Evolutionary conservation across 2,329 filamentous ascomycete species (phyloP), one percentile per base, ranked within the genome.

Genomic region (Ophiognomonia clavigignenti-juglandacearum): DNA sequence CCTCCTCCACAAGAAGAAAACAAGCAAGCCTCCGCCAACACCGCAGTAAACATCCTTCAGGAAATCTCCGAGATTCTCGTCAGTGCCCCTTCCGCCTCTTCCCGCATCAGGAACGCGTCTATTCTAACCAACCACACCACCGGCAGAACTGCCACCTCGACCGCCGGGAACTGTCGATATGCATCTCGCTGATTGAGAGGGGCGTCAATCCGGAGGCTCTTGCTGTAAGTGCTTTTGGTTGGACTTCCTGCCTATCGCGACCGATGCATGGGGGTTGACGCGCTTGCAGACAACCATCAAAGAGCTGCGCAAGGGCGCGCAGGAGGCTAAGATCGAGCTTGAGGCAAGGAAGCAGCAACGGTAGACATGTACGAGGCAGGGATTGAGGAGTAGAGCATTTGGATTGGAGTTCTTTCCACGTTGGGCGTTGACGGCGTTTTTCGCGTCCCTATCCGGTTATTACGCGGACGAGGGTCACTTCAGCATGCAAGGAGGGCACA

Each of bases 111-210:
- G 20, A 11, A 27, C 18, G 26, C n/a, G 6, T 20, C 16, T 24
- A 13, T 16, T 7, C 8, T 7, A 14, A 13, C n/a, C 8, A 4
- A 47, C 31, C 36, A 19, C 35, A 40, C 37, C 31, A 38, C 23
- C 27, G 24, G 34, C 24, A 97, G 92, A 96, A 97, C 69, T 96
- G 92, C 53, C 82, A 95, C 54, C 82, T 98, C 38, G 91, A 96
- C 66, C 83, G 92, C 26, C 85, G 90, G 45, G 90, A 91, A 18
- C 75, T 98, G 16, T 96, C 91, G 3, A 88, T 96, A 53, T 98
- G 93, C 67, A 92, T 97, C 51, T 96, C 90, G 45, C 79, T 98
- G 66, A 95, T 98, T 57, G 93, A 98, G 68, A 96, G 96, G 61
- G 93, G 93, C 13, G 89, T 97, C 24, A 96, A 96, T 62, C 93